Evolutionary conservation across 2,329 filamentous ascomycete species (phyloP).

Genomic region (Diplodia corticola): DNA sequence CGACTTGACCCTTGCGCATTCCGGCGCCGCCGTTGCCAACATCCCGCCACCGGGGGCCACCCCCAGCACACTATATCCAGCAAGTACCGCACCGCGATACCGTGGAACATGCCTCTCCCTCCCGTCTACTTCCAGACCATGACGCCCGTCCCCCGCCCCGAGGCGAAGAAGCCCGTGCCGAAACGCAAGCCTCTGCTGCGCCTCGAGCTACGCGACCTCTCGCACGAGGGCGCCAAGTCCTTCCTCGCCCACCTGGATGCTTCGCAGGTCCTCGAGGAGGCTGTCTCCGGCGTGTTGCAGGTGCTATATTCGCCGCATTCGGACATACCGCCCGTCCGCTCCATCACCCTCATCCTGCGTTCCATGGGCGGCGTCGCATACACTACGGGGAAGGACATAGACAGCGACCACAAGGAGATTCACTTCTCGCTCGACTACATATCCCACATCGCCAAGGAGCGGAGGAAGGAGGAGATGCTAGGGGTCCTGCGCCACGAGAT

Average conservation of each 20-base stretch:
- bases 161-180: conserved; percentile 27
- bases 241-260: conserved; percentile 70
- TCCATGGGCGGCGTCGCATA: conserved; percentile 85
- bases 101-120: conserved; percentile 5
- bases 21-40: neutral
- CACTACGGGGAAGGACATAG: conserved; percentile 76
- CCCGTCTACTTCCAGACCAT: conserved; percentile 31
- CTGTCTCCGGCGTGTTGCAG: conserved; percentile 67
- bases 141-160: conserved; percentile 27
- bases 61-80: conserved; percentile 10
- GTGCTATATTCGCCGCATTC: conserved; percentile 63
- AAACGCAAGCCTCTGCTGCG: conserved; percentile 47
- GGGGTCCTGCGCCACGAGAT: conserved; percentile 91
- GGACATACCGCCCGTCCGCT: conserved; percentile 67
- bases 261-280: conserved; percentile 59
- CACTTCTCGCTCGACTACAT: conserved; percentile 83
- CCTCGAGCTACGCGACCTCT: conserved; percentile 52
- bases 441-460: conserved; percentile 37
- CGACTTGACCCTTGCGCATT: conserved; percentile 18
- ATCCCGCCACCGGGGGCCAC: neutral
- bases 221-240: conserved; percentile 58
- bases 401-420: conserved; percentile 88
- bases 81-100: conserved; percentile 6
- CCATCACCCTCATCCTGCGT: conserved; percentile 79
- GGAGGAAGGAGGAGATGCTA: conserved; percentile 62